Evolutionary conservation across 176 grass and related monocot genomes (phyloP).

Genomic region (Oryza rufipogon): DNA sequence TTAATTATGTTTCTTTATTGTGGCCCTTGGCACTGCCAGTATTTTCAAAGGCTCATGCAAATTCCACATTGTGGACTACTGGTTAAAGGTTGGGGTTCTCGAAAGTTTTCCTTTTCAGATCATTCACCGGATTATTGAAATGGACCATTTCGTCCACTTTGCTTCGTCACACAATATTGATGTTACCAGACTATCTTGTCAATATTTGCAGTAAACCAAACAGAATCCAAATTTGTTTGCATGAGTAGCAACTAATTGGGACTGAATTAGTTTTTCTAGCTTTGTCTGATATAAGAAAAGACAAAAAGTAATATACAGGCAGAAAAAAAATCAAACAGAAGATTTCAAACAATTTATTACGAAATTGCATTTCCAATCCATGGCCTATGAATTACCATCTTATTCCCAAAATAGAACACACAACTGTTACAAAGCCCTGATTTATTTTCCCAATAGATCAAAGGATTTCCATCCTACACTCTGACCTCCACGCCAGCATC

Average conservation of each 20-base stretch:
- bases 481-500: constrained; percentile 83
- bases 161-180: not conserved
- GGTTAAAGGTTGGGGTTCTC: too few relatives aligned
- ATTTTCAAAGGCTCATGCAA: too few relatives aligned
- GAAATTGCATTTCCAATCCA: constrained; percentile 17
- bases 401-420: constrained; percentile 15
- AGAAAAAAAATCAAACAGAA: not conserved
- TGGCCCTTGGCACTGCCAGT: too few relatives aligned
- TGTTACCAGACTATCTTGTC: not conserved
- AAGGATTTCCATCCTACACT: constrained; percentile 30
- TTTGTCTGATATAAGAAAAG: not conserved
- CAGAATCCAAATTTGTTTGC: not conserved
- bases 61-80: too few relatives aligned
- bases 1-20: too few relatives aligned
- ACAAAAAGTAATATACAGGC: not conserved
- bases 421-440: constrained; percentile 23
- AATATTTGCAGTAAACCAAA: not conserved
- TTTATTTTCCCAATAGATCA: not conserved
- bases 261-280: too few relatives aligned
- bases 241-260: not conserved
- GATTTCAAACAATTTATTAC: constrained; percentile 27
- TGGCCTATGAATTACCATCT: constrained; percentile 11
- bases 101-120: too few relatives aligned
- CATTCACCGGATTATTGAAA: too few relatives aligned
- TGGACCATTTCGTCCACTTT: too few relatives aligned